Percentiles rank a stretch among this genome's conserved stretches.
Evolutionary conservation across 139 green algal genomes (phyloP).

Genomic region (Spirogloea muscicola): DNA sequence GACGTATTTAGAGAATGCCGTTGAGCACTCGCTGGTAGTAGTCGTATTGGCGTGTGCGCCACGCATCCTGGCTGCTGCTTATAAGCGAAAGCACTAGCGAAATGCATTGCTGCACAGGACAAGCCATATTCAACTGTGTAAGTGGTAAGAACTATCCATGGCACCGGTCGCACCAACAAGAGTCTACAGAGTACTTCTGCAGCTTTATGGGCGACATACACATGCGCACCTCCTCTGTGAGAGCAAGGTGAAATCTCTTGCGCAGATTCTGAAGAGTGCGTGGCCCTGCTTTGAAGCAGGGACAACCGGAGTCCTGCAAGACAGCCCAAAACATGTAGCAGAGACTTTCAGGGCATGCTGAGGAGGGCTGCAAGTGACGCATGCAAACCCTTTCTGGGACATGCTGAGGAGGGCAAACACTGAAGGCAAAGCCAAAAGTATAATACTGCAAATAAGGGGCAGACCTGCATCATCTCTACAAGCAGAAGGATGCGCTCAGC

Average conservation of each 20-base stretch:
- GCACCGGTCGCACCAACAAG: too few species aligned
- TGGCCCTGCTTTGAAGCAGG: conserved; percentile 87
- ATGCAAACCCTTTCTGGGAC: background rate
- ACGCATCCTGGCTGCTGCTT: conserved; percentile 82
- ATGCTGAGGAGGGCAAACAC: background rate
- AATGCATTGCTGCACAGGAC: conserved; percentile 63
- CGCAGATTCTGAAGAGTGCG: conserved; percentile 71
- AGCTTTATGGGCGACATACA: too few species aligned
- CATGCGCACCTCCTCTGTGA: conserved; percentile 60
- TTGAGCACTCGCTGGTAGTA: conserved; percentile 97
- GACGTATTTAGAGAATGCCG: conserved; percentile 92
- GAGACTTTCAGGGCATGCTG: background rate
- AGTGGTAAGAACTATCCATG: too few species aligned
- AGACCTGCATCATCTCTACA: conserved; percentile 81
- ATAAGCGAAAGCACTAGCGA: conserved; percentile 87
- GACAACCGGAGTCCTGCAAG: conserved; percentile 64
- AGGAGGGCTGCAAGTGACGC: background rate
- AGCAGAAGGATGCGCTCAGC: conserved; percentile 79
- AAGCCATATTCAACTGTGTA: too few species aligned
- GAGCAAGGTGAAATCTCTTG: conserved; percentile 70
- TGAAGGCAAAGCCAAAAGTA: background rate
- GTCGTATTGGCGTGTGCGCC: conserved; percentile 96
- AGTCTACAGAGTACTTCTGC: too few species aligned
- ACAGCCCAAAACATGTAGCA: background rate
- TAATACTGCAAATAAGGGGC: background rate